These are phyloP conservation scores for Solanum rostratum DNA, from an alignment of 257 asterid genomes.

Conservation along the genomic window DNA sequence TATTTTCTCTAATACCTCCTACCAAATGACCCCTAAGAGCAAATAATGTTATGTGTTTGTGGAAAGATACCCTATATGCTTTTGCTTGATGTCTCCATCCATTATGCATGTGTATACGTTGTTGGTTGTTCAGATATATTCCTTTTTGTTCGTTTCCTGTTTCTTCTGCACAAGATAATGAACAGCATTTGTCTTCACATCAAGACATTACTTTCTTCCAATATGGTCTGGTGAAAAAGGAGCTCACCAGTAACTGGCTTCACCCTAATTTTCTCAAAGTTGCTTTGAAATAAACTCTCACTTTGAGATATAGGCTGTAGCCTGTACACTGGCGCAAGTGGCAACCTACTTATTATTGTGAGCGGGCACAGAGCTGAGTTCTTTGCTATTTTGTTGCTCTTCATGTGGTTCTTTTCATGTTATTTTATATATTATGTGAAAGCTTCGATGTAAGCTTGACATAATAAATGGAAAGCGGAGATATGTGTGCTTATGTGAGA, in stretches of 20 bases:
- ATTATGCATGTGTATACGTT: not conserved
- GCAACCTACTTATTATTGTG: not conserved
- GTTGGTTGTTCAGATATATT: not conserved
- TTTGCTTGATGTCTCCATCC: not conserved
- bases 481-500: not conserved
- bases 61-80: not conserved
- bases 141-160: not conserved
- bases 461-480: not conserved
- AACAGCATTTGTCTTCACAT: not conserved
- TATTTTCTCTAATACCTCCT: not conserved
- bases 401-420: not conserved
- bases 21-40: not conserved
- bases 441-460: not conserved
- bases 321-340: not conserved
- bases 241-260: not conserved
- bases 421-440: not conserved
- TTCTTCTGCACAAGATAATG: not conserved
- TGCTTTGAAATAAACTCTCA: not conserved
- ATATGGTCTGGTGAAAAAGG: not conserved
- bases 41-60: not conserved
- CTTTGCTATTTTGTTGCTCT: not conserved
- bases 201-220: not conserved
- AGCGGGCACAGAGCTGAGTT: not conserved
- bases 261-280: not conserved
- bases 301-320: not conserved